Evolutionary conservation across 1,139 yeast species (phyloP), one percentile per base, ranked within the genome.

Genomic region (Waltiozyma sp.): DNA sequence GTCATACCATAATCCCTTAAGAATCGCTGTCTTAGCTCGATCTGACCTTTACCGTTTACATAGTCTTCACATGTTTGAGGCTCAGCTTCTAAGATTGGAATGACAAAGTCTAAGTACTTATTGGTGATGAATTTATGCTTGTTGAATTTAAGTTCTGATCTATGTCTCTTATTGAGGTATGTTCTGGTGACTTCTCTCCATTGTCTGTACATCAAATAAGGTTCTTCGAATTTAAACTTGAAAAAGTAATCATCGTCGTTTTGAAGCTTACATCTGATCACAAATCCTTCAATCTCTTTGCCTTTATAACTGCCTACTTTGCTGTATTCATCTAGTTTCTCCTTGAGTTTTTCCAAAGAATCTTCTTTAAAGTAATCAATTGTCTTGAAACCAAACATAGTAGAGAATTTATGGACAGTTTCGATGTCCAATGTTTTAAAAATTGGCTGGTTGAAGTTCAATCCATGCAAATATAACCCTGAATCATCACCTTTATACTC

Each of bases 161-260:
- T 64, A 2, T 66, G 58, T n/a, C 69, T 70, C 0, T 60, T 59
- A 0, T 55, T 52, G n/a, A 89, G 65, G 47, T 73, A 73, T 38
- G 68, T 66, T 55, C 76, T 80, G 1, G 97, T 87, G 1, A 78
- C 83, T 57, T 91, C 97, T 49, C 99, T 72, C 74, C 94, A 79
- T 56, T 85, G 88, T 46, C 99, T 72, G 59, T 88, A 93, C 69
- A 93, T 72, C 42, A 87, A 65, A 56, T 93, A 93, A 0, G 98
- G 98, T 62, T 93, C 96, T 52, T 88, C 95, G 59, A 93, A 91
- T 61, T 93, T 93, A 66, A 70, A 91, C 64, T 93, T 93, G 74
- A 88, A 93, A 62, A 93, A 87, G 55, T 73, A 87, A 48, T 78
- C 82, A 9, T 56, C 59, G 3, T 44, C 44, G 21, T 45, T 43